Conservation (phyloP, 352 stramenopile genomes). For the Phytophthora hybrid region DNA sequence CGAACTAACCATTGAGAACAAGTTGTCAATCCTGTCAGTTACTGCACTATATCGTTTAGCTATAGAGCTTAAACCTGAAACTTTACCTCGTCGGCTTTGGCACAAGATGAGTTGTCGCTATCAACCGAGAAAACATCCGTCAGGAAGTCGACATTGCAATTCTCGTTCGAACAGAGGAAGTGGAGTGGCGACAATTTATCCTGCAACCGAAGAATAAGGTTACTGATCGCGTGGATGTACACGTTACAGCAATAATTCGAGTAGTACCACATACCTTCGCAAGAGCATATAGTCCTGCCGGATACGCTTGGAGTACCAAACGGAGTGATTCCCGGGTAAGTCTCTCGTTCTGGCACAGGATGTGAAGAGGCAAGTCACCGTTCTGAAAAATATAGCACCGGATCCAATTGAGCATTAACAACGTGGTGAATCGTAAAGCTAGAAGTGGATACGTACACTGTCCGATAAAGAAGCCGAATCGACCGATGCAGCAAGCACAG, state of each 20-base stretch:
- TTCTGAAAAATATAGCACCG: conserved; percentile 39
- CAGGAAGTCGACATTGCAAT: conserved; percentile 49
- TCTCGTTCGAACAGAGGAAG: conserved; percentile 60
- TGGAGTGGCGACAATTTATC: conserved; percentile 57
- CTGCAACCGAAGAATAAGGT: conserved; percentile 25
- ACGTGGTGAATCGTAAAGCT: not conserved
- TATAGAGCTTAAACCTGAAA: not conserved
- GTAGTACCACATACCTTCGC: conserved; percentile 38
- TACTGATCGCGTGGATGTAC: not conserved
- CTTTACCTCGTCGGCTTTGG: conserved; percentile 23
- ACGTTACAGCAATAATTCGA: not conserved
- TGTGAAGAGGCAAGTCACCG: conserved; percentile 62
- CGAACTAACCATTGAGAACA: conserved; percentile 42
- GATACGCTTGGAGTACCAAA: conserved; percentile 38
- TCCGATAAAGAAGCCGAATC: conserved; percentile 27
- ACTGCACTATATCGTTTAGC: not conserved
- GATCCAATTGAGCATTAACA: not conserved
- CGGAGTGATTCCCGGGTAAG: conserved; percentile 43
- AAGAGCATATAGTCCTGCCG: conserved; percentile 38
- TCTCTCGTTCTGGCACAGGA: conserved; percentile 55
- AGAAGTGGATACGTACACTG: conserved; percentile 7
- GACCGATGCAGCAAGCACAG: conserved; percentile 34
- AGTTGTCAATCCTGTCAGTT: not conserved
- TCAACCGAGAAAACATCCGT: conserved; percentile 51
- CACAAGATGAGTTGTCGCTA: conserved; percentile 37